Evolutionary conservation across 805 yeast genomes (phyloP), one percentile per base, ranked within the genome.

Genomic region (Torulaspora indica): DNA sequence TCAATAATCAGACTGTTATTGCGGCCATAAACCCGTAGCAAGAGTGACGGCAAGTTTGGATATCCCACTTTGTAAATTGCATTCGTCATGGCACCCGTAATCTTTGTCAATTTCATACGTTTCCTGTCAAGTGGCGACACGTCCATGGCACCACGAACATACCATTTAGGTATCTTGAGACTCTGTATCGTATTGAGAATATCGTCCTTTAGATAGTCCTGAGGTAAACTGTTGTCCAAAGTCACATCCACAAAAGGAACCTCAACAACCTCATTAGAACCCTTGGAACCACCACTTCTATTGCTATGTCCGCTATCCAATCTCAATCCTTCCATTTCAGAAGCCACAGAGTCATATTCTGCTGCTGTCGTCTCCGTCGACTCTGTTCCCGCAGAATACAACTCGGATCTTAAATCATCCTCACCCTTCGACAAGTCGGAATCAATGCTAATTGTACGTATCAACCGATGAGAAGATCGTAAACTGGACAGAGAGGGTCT

Each of bases 41-140:
- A 67, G 28, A 93, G 68, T 8, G 79, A 68, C 18, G 84, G 90
- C 53, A 73, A 78, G 55, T 57, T 47, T 0, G 79, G 79, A 42
- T 85, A 81, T 55, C 76, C 82, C 3, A 93, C 76, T 57, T 80
- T 80, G 63, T 84, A 93, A 43, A 91, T 85, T 27, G 90, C 83
- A 63, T 93, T 93, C 15, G 98, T 93, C 62, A 93, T 74, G 0
- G 98, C 98, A 15, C 98, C 98, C 29, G 86, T 78, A 39, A 93
- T 87, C 52, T 96, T 75, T 32, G 67, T 71, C 15, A 90, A 63
- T 17, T 66, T 70, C 31, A 91, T 63, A 30, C 69, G 64, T 15
- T 69, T 70, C 14, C 75, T 63, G 7, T 69, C 51, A 14, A 73
- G 41, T 52, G 69, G 51, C 1, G 57, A 45, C 8, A 45, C 35